Conservation (phyloP, 2,329 filamentous ascomycete species). For the Xylaria sp. region DNA sequence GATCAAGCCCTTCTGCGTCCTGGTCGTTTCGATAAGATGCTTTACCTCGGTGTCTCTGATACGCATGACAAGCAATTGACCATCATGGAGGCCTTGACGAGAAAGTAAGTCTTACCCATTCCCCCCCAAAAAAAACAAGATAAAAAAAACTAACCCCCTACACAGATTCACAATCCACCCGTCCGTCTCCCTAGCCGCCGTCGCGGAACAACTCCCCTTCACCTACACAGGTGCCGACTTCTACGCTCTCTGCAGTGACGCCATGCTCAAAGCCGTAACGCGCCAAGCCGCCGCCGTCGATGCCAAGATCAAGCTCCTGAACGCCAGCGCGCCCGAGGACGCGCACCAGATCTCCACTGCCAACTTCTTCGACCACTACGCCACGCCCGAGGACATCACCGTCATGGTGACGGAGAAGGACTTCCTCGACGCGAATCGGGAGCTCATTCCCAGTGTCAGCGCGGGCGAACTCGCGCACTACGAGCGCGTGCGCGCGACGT, state of each 20-base stretch:
- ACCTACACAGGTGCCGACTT: conserved; percentile 97
- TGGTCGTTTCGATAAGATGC: conserved; percentile 95
- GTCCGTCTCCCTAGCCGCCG: conserved; percentile 64
- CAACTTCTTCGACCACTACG: conserved; percentile 92
- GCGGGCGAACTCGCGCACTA: conserved; percentile 90
- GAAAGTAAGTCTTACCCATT: conserved; percentile 62
- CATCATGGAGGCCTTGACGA: conserved; percentile 87
- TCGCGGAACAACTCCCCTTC: conserved; percentile 77
- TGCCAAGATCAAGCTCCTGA: conserved; percentile 69
- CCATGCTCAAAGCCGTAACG: conserved; percentile 98
- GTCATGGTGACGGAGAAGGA: conserved; percentile 88
- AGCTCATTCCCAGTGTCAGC: conserved; percentile 91
- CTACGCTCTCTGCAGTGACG: conserved; percentile 93
- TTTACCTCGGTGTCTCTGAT: conserved; percentile 93
- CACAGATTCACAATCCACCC: conserved; percentile 77
- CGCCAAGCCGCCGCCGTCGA: conserved; percentile 81
- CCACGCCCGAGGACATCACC: conserved; percentile 72
- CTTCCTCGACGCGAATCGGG: conserved; percentile 72
- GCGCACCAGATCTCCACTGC: conserved; percentile 66
- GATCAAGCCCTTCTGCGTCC: conserved; percentile 86
- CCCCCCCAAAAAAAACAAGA: neutral
- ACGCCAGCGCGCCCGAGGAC: conserved; percentile 40
- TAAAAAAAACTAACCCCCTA: too few relatives aligned
- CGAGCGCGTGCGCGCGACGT: conserved; percentile 72
- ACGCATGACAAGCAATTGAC: conserved; percentile 94